These are phyloP conservation scores for Suillus lakei DNA, from an alignment of 768 basidiomycete species.

Conservation along the genomic window DNA sequence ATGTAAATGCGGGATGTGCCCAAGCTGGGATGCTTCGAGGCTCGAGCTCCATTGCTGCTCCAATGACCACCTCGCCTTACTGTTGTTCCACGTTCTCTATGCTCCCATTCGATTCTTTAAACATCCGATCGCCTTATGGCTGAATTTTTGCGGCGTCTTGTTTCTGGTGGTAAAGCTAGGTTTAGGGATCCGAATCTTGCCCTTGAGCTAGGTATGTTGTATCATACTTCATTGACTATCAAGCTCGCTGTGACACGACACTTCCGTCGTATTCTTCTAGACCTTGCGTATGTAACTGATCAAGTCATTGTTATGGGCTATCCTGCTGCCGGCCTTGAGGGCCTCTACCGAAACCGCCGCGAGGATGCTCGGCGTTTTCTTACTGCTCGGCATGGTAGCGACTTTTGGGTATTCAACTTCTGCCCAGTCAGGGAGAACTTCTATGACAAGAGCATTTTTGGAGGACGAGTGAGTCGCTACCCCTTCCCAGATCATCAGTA, in stretches of 20 bases:
- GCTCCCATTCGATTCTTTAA: background rate
- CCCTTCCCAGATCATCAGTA: slow-evolving; percentile 93
- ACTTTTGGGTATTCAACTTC: slow-evolving; percentile 91
- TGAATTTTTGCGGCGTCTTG: slow-evolving; percentile 70
- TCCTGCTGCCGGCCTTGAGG: slow-evolving; percentile 79
- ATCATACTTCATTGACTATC: slow-evolving; percentile 15
- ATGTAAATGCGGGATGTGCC: background rate
- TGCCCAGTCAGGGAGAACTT: slow-evolving; percentile 83
- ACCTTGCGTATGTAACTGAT: slow-evolving; percentile 75
- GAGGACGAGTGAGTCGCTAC: slow-evolving; percentile 77
- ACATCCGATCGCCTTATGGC: slow-evolving; percentile 46
- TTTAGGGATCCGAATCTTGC: slow-evolving; percentile 70
- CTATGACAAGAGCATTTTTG: slow-evolving; percentile 72
- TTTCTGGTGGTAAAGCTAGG: slow-evolving; percentile 83
- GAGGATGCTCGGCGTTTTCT: slow-evolving; percentile 80
- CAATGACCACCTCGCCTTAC: background rate
- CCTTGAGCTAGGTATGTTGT: slow-evolving; percentile 68
- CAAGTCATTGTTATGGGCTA: slow-evolving; percentile 83
- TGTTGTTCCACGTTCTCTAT: background rate
- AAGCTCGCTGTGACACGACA: slow-evolving; percentile 6
- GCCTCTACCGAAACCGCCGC: slow-evolving; percentile 78
- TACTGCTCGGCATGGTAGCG: slow-evolving; percentile 70
- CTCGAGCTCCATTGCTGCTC: background rate
- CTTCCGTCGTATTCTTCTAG: slow-evolving; percentile 31
- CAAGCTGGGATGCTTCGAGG: background rate